phyloP scores from a whole-genome alignment of 2,329 filamentous ascomycete genomes.

The Ophiostoma ulmi region DNA sequence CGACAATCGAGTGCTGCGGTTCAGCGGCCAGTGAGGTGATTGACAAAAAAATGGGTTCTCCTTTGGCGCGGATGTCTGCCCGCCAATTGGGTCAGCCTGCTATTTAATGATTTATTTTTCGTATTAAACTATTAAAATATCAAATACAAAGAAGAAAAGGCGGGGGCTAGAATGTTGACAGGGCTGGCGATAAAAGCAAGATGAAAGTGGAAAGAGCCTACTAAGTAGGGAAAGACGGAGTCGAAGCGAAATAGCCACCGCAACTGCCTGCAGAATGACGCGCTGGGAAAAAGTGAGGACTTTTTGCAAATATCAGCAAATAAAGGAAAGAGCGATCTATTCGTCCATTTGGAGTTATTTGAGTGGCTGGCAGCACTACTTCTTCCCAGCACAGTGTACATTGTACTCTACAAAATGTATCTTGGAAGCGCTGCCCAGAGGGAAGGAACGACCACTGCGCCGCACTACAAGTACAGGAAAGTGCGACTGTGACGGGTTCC shows the following conservation, averaged over 20 bases:
- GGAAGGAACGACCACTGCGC: constrained; percentile 1
- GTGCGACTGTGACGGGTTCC: background rate
- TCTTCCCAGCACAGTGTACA: too few species aligned
- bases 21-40: constrained; percentile 11
- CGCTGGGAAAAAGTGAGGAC: background rate
- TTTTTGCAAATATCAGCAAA: too few species aligned
- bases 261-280: constrained; percentile 7
- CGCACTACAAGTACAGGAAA: background rate
- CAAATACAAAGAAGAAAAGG: background rate
- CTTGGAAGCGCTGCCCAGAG: background rate
- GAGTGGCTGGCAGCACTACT: background rate
- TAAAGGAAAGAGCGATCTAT: background rate
- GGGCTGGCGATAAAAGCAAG: background rate
- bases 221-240: too few species aligned
- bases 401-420: background rate
- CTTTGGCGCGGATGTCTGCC: constrained; percentile 11
- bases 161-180: background rate
- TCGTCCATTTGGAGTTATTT: background rate
- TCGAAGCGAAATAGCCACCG: background rate
- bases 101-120: background rate
- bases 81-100: constrained; percentile 1
- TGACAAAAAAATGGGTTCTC: constrained; percentile 9
- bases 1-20: background rate
- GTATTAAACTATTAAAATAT: background rate
- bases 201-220: background rate